Conservation (phyloP, 176 grass and related monocot species). For the bread wheat (Triticum aestivum) region IWGSC_CS_RefSeq_v2.1 NC_057806.1:404451753-404452252, state of each 20-base stretch:
- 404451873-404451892: no score
- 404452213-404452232: constrained; percentile 23
- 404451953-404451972: not conserved
- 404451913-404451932: constrained; percentile 16
- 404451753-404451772: constrained; percentile 16
- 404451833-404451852: not conserved
- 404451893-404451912: no score
- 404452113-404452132: not conserved
- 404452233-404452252: constrained; percentile 4
- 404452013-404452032: not conserved
- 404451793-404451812: not conserved
- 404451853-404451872: not conserved
- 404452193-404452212: not conserved
- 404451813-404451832: constrained; percentile 4
- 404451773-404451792: constrained; percentile 3
- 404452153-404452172: constrained; percentile 29
- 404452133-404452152: not conserved
- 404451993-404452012: constrained; percentile 21
- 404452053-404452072: constrained; percentile 1
- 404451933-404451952: constrained; percentile 19
- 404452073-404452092: not conserved
- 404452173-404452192: not conserved
- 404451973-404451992: constrained; percentile 19
- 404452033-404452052: constrained; percentile 21
- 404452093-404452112: constrained; percentile 30